Evolutionary conservation across 225 moss, liverwort and hornwort genomes (phyloP).

Genomic region (Thuidium tamariscinum): DNA sequence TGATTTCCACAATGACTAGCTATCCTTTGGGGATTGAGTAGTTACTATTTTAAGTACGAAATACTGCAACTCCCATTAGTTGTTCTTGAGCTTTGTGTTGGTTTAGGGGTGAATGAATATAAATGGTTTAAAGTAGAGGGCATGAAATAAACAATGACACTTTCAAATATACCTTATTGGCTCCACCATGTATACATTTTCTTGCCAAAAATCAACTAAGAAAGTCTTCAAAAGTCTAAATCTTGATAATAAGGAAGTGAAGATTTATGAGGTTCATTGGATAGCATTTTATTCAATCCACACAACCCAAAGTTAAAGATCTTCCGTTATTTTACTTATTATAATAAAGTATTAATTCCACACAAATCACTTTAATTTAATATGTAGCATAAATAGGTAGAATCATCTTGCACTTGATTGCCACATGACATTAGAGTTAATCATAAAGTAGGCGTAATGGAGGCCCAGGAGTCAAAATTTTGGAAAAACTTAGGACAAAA

Average conservation of each 20-base stretch:
- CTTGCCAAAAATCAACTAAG: background rate
- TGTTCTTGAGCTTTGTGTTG: too few species aligned
- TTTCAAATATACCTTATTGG: background rate
- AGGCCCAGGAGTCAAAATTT: too few species aligned
- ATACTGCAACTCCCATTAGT: background rate
- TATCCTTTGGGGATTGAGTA: fast-evolving
- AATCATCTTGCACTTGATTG: background rate
- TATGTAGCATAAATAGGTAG: background rate
- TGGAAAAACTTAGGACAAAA: too few species aligned
- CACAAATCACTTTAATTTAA: background rate
- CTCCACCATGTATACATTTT: fast-evolving
- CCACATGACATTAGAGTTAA: too few species aligned
- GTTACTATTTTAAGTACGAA: background rate
- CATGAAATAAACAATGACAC: fast-evolving
- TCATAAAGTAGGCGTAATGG: too few species aligned
- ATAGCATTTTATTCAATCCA: background rate
- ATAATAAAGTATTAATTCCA: background rate
- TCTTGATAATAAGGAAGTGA: fast-evolving
- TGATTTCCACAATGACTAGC: fast-evolving
- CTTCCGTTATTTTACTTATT: background rate
- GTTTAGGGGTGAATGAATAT: fast-evolving
- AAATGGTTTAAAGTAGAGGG: background rate
- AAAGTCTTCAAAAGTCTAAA: fast-evolving
- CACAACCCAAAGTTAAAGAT: background rate
- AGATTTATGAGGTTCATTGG: background rate